phyloP scores from a whole-genome alignment of 2,329 filamentous ascomycete genomes.

The Pyricularia pennisetigena region DNA sequence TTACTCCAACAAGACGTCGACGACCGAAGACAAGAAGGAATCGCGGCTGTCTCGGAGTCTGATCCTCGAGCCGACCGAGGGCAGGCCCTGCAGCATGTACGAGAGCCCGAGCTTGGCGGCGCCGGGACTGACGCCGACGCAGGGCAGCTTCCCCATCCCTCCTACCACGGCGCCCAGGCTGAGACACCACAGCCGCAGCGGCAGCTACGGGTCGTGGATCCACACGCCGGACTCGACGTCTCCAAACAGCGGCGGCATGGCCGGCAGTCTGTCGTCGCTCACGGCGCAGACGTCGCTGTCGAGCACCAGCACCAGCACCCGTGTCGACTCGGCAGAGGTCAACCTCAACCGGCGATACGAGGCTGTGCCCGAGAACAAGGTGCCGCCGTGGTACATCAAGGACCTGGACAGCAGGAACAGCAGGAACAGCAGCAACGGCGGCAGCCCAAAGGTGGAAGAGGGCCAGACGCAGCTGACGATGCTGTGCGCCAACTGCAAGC shows the following conservation, averaged over 20 bases:
- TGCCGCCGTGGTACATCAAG: slow-evolving; percentile 4
- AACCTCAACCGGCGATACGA: slow-evolving; percentile 5
- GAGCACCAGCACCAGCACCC: slow-evolving; percentile 1
- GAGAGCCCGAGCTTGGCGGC: neutral
- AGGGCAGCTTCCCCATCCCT: neutral
- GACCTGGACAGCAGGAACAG: neutral
- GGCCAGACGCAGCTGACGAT: neutral
- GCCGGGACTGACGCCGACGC: neutral
- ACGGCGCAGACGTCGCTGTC: neutral
- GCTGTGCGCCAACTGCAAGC: slow-evolving; percentile 2
- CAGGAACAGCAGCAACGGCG: neutral
- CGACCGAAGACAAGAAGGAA: neutral
- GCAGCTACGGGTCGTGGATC: slow-evolving; percentile 1
- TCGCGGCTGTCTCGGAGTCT: neutral
- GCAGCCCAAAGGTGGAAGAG: neutral
- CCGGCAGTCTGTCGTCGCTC: neutral
- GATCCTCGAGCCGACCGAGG: neutral
- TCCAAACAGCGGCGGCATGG: neutral
- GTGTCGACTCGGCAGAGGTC: neutral
- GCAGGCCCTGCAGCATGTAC: neutral
- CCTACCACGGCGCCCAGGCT: neutral
- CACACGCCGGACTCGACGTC: neutral
- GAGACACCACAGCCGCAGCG: slow-evolving; percentile 2
- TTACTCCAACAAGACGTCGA: neutral
- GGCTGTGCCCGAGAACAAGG: neutral